Base-by-base conservation (phyloP, 768 basidiomycete genomes). In the Pholiota microspora region DNA sequence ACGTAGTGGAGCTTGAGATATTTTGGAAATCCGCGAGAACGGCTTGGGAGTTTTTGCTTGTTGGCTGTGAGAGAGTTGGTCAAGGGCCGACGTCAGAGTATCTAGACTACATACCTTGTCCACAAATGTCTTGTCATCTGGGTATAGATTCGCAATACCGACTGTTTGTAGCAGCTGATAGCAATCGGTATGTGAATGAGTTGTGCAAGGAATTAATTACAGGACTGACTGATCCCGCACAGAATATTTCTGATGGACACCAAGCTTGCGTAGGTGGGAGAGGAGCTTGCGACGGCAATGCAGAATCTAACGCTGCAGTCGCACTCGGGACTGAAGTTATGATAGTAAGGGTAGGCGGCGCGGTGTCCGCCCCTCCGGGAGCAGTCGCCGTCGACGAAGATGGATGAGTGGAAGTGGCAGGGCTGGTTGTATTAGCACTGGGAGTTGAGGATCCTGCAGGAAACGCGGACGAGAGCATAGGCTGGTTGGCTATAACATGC, bases 51-150 rank as follows among this genome's bases (percentile, higher is more conserved):
- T 78, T 69, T 61, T 85, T 83, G 64, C 74, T 78, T 1, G 94
- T 96, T 2, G 94, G 94, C 77, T 94, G 49, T 23, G 29, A 54
- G 36, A 40, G 24, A 51, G 35, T 35, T 49, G 3, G 51, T 35
- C 42, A 25, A 23, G 44, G 48, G 24, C 55, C 40, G 36, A 51
- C 40, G 53, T 40, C 24, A 23, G 36, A 53, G 15, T 16, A 4
- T 34, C 38, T 25, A 31, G 54, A 45, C 49, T 45, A 46, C 68
- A 28, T 49, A 75, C 78, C 66, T 83, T 83, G 76, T 96, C 94
- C 7, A 89, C 89, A 67, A 96, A 86, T 0, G 91, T 94, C 72
- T 97, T 96, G 44, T 86, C 84, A 69, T 97, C 94, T 0, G 78
- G 67, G 65, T 79, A 97, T 24, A 89, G 71, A 36, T 78, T 67